These are phyloP conservation scores for Claviceps arundinis DNA, from an alignment of 2,329 filamentous ascomycete genomes.

Conservation along the genomic window DNA sequence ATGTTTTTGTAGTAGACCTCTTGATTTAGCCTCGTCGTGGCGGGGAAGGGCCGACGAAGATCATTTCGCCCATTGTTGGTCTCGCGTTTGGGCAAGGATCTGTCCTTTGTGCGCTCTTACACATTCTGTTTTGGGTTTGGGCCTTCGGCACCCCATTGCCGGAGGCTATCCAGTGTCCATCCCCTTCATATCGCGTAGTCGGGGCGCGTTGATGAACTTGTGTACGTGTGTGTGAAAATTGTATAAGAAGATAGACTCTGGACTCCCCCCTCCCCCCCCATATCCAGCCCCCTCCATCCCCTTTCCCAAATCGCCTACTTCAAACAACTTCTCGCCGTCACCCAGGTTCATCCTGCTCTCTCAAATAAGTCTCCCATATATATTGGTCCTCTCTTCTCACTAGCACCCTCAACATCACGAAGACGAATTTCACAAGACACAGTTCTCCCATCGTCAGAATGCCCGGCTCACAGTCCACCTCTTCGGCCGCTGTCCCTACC, in stretches of 20 bases:
- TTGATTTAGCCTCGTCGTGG: too few species aligned
- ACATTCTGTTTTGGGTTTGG: not conserved
- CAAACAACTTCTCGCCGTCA: not conserved
- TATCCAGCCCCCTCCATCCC: not conserved
- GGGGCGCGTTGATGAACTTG: not conserved
- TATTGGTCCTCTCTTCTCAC: too few species aligned
- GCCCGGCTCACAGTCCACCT: slow-evolving; percentile 9
- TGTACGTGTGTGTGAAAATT: not conserved
- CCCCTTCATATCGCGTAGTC: not conserved
- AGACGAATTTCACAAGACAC: not conserved
- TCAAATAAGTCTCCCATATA: not conserved
- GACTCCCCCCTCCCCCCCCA: not conserved
- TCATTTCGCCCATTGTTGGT: too few species aligned
- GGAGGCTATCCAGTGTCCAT: not conserved
- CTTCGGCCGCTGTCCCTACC: slow-evolving; percentile 10
- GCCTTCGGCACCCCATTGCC: not conserved
- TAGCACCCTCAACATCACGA: not conserved
- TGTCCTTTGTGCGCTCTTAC: not conserved
- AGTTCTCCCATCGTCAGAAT: slow-evolving; percentile 1
- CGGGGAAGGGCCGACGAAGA: too few species aligned
- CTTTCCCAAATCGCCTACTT: not conserved
- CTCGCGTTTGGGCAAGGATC: too few species aligned
- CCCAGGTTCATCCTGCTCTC: not conserved
- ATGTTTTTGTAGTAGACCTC: too few species aligned
- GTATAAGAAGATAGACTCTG: slow-evolving; percentile 2